Base-by-base conservation (phyloP, 208 protist species). In the Crithidia sp. region DNA sequence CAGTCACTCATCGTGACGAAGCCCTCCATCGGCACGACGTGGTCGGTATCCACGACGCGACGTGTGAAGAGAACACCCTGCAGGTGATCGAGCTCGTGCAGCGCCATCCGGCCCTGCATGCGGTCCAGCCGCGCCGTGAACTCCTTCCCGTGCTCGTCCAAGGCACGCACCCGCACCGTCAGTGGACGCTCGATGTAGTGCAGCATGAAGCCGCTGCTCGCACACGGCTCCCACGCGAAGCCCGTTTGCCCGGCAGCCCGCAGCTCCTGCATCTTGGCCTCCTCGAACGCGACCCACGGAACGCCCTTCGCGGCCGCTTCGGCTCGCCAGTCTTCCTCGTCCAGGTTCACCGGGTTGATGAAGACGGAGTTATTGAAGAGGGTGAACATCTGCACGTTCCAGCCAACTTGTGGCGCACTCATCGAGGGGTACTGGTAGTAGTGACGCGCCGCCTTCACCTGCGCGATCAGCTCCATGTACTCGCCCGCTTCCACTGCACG, bases 381-480 rank as follows among this genome's bases (percentile, higher is more conserved):
- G 7, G 84, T 87, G 70, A 96, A 96, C 82, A 92, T 82, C 74
- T 90, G 85, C 79, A 97, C 90, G 63, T 97, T 97, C 91, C 90
- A 95, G 8, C 93, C 93, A 70, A 90, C 94, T 76, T 97, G 88
- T 45, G 89, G 90, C 5, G 88, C 93, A 49, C 84, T 95, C 58
- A 97, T 70, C 13, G 88, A 93, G 5, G 93, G 93, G 76, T 95
- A 97, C 68, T 95, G 90, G 74, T 96, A 97, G 76, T 97, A 89
- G 56, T 79, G 71, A 16, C 93, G 87, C 45, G 87, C 84, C 19
- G 76, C 87, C 61, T 79, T 74, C 44, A 97, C 81, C n/a, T 79
- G 54, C 12, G 49, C 53, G 63, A 95, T 85, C 74, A 96, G 87
- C n/a, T 88, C 88, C 7, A 44, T 67, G 70, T 89, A 89, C 36